Base-by-base conservation (phyloP, 1,284 basidiomycete species). In the Ustilago trichophora region DNA sequence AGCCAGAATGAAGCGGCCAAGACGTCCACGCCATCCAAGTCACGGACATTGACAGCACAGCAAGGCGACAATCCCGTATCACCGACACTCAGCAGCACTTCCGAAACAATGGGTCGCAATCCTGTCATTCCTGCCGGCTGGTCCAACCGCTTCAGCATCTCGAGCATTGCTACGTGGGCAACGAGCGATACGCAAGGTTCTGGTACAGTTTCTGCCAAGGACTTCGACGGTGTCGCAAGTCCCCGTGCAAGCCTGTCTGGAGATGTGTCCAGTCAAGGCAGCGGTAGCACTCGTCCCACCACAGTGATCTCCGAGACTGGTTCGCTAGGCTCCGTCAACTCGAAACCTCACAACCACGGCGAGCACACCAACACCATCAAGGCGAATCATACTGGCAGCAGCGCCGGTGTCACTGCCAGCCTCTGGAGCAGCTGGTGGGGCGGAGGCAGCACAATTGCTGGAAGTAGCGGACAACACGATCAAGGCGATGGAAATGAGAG, bases 111-210 rank as follows among this genome's bases (percentile, higher is more conserved):
- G 33, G 68, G 57, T 15, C 58, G 74, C 13, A 70, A 33, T 16
- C 68, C 62, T 5, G 56, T 62, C 32, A 33, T 75, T 18, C 53
- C 55, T 15, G 36, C 51, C 7, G 84, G 87, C 13, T 82, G 91
- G 52, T 87, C 90, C 78, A 89, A 87, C 59, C 86, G 91, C 18
- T 87, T 92, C 63, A 92, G 91, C 3, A 85, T 90, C 1, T 82
- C 86, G 6, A 87, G 87, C 16, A 89, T 91, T 85, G 86, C 87
- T 10, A 83, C 85, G 13, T 82, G 82, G 73, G 69, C 62, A 16
- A 62, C 68, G 9, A 65, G 43, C 22, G 70, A 65, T 10, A 47
- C 67, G 24, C 43, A 55, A 22, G 35, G 58, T 35, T 47, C 51
- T 18, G 35, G 57, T 11, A 16, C 48, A 11, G 48, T 35, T 12